A percentile compares a stretch with the other conserved stretches of the same genome.
phyloP scores from a whole-genome alignment of 1,139 yeast genomes.

The Debaryomyces psychrophilus region DNA sequence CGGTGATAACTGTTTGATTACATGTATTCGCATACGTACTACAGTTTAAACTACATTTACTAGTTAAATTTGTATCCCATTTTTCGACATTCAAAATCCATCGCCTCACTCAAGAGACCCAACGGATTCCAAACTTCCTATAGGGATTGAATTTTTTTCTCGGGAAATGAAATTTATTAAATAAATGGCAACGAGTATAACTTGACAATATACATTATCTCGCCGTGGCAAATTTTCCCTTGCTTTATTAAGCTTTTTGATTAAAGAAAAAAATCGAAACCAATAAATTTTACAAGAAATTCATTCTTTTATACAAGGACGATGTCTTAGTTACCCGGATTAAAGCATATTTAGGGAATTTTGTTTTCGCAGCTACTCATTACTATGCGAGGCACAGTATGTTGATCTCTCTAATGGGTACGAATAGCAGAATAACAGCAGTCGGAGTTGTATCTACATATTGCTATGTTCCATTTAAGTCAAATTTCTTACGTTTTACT shows the following conservation, averaged over 20 bases:
- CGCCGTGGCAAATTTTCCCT: conserved; percentile 77
- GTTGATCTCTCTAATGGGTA: not conserved
- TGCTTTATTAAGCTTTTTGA: conserved; percentile 55
- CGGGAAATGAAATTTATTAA: conserved; percentile 47
- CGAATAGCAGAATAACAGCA: not conserved
- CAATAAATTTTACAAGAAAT: not conserved
- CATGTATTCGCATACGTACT: not conserved
- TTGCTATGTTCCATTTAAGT: too few species aligned
- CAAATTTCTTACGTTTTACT: too few species aligned
- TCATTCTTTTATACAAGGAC: not conserved
- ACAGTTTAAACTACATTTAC: not conserved
- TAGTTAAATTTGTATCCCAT: conserved; percentile 50
- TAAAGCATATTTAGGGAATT: not conserved
- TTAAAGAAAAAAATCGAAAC: conserved; percentile 37
- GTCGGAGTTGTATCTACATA: not conserved
- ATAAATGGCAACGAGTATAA: conserved; percentile 68
- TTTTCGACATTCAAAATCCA: conserved; percentile 64
- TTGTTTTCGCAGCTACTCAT: not conserved
- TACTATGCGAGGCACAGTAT: not conserved
- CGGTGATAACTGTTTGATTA: too few species aligned
- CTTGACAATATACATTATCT: conserved; percentile 62
- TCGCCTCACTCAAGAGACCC: conserved; percentile 54
- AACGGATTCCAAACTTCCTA: conserved; percentile 63
- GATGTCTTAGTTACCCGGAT: conserved; percentile 10
- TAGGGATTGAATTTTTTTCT: conserved; percentile 49